Evolutionary conservation across 345 rosid genomes (phyloP).

Genomic region (Geranium brycei): DNA sequence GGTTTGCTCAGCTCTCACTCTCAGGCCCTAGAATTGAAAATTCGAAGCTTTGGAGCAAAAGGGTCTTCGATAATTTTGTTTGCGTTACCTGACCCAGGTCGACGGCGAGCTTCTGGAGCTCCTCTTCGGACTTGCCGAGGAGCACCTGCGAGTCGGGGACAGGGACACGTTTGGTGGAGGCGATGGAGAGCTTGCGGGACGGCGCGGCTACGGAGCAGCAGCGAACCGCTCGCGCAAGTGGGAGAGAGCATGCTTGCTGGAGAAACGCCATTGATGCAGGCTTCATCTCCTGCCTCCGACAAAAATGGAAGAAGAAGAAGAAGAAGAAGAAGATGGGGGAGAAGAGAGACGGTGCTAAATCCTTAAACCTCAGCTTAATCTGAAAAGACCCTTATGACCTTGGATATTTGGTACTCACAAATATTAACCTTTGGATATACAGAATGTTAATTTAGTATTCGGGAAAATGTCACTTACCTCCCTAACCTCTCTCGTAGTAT

Average conservation of each 20-base stretch:
- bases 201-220: slow-evolving; percentile 27
- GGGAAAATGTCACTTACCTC: too few species aligned
- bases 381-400: slow-evolving; percentile 7
- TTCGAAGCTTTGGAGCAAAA: background rate
- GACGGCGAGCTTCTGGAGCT: slow-evolving; percentile 75
- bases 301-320: background rate
- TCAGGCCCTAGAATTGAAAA: background rate
- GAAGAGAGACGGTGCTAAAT: background rate
- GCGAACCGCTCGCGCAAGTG: slow-evolving; percentile 38
- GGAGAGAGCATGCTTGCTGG: slow-evolving; percentile 41
- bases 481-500: too few species aligned
- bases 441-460: too few species aligned
- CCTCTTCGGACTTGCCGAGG: slow-evolving; percentile 81
- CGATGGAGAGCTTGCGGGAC: slow-evolving; percentile 19
- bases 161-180: slow-evolving; percentile 27
- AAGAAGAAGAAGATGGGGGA: background rate
- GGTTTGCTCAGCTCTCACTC: background rate
- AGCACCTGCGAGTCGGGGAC: slow-evolving; percentile 56
- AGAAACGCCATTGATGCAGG: slow-evolving; percentile 46
- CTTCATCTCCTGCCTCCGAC: slow-evolving; percentile 18
- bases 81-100: slow-evolving; percentile 59
- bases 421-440: too few species aligned
- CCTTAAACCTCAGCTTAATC: slow-evolving; percentile 4
- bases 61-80: background rate
- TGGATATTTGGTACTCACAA: background rate